Evolutionary conservation across 2,329 filamentous ascomycete species (phyloP), one percentile per base, ranked within the genome.

Genomic region (Colletotrichum agaves): DNA sequence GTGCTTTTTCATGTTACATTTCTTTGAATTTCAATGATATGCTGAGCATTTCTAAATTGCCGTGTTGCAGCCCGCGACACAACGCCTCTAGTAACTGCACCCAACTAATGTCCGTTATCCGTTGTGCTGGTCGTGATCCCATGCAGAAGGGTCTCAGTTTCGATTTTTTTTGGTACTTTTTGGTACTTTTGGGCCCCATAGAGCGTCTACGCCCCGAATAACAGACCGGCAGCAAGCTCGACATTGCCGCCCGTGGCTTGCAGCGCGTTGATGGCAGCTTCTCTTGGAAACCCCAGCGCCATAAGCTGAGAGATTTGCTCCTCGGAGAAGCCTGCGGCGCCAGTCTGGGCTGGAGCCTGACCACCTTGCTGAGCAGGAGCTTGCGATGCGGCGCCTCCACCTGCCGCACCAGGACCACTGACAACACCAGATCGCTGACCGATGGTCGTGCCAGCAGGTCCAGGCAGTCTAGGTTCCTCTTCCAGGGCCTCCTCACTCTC

Each of bases 361-460:
- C 71, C 72, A 43, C 68, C 67, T 41, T 73, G 71, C 47, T 72
- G 69, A 13, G 72, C 60, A 19, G 70, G 47, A 61, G 63, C 71
- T 69, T 67, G 72, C 55, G 62, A 74, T 60, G 78, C 72, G 7
- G 70, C 69, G 8, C 56, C 41, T 21, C 63, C 47, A 76, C 75
- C 76, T 12, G 56, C 47, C 35, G 67, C 47, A 76, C 75, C 77
- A n/a, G 86, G 85, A 8, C 80, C 87, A 52, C 86, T 87, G 21
- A 96, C 88, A 27, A 91, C 93, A 15, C 96, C 96, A 3, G 94
- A 92, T 63, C 90, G 88, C 55, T 91, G 90, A 47, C 95, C 95
- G 70, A 98, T 93, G 55, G 93, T 90, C 11, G 93, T 97, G n/a
- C 94, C 95, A 43, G 91, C 92, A 0, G 94, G 93, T 0, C 96